Base-by-base conservation (phyloP, 2,329 filamentous ascomycete genomes). In the Fusarium pseudonygamai region DNA sequence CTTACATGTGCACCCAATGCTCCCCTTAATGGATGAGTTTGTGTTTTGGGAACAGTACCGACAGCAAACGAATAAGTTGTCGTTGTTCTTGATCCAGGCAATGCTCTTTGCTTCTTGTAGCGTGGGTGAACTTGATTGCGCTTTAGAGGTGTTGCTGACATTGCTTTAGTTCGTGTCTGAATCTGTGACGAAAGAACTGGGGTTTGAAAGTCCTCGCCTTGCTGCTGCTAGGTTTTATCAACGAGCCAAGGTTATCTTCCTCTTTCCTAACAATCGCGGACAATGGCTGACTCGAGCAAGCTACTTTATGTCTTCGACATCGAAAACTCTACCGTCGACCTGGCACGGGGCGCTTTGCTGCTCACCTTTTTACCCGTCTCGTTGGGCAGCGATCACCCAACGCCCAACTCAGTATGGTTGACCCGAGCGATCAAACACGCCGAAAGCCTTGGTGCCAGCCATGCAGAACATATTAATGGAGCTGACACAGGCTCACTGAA, bases 181-280 rank as follows among this genome's bases (percentile, higher is more conserved):
- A 50, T 32, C 30, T 4, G 2, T 24, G 14, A 50, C 47, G 4
- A 34, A 50, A 9, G 30, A 34, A 34, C 16, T 34, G 22, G 47
- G 47, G 30, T 32, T 50, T 14, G 22, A 50, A 34, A 24, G 28
- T 16, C 47, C 30, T 24, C 47, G 47, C 28, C 47, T 50, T 50
- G 47, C 47, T 2, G 47, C 47, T 14, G 47, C 47, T 14, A 50
- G 6, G 30, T 34, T 50, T 50, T 50, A 50, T 7, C 47, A 24
- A 20, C 28, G 47, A 34, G 47, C 47, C 22, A 50, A 50, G 47
- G 47, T 50, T 1, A 4, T 4, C 32, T 14, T 24, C 3, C 13
- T 24, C 30, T 14, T 0, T 16, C 4, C 45, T 3, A 7, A 4
- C 5, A 16, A 5, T 2, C 2, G 2, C 15, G n/a, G 30, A 34